Conservation (phyloP, 768 basidiomycete species). For the Hygrophorus russula region DNA sequence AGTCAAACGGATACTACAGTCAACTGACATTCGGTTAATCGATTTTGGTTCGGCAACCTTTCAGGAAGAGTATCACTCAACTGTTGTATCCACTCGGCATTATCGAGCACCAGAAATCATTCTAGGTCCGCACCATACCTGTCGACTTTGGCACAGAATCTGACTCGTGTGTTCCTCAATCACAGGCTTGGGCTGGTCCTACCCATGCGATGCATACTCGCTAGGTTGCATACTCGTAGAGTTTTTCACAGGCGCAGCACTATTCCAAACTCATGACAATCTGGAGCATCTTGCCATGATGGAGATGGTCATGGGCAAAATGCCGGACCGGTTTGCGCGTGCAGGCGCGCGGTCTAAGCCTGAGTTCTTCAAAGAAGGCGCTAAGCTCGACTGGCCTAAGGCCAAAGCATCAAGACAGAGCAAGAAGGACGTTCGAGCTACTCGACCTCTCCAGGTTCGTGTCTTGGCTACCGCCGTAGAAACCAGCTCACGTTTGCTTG, state of each 20-base stretch:
- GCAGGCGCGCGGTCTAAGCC: conserved; percentile 71
- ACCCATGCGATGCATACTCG: conserved; percentile 96
- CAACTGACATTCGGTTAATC: conserved; percentile 89
- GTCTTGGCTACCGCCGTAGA: neutral
- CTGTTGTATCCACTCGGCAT: conserved; percentile 94
- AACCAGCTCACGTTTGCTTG: conserved; percentile 5
- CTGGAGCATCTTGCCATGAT: conserved; percentile 99
- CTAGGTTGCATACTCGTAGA: conserved; percentile 98
- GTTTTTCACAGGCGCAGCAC: conserved; percentile 92
- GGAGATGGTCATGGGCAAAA: conserved; percentile 98
- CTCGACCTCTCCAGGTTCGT: conserved; percentile 65
- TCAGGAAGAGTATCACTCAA: conserved; percentile 95
- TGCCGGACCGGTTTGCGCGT: conserved; percentile 79
- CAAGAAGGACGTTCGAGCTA: conserved; percentile 87
- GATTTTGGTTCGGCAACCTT: conserved; percentile 99
- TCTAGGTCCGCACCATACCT: conserved; percentile 43
- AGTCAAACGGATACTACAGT: conserved; percentile 69
- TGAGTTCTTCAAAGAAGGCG: conserved; percentile 86
- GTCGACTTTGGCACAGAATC: no score
- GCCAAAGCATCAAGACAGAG: conserved; percentile 81
- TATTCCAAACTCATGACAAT: conserved; percentile 99
- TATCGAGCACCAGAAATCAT: conserved; percentile 99
- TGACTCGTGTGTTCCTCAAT: conserved; percentile 9
- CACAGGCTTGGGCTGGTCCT: conserved; percentile 93
- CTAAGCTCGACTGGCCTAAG: conserved; percentile 87